Percentiles rank a stretch among this genome's conserved stretches.
Conservation (phyloP, 2,329 filamentous ascomycete genomes). For the Camillea tinctor region DNA sequence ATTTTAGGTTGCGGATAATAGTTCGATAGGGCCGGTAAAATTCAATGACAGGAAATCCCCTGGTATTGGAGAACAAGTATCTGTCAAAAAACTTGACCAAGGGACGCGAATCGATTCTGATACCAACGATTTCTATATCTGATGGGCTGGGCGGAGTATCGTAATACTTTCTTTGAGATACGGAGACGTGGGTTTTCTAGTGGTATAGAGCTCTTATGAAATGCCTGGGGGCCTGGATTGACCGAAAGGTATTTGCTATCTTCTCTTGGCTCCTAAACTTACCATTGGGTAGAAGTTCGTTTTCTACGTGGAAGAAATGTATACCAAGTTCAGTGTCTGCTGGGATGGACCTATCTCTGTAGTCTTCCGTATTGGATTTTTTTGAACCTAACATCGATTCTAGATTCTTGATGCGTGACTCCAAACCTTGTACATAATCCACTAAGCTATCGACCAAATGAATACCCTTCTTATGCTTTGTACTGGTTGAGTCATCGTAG, state of each 20-base stretch:
- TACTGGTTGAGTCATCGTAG: not conserved
- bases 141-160: not conserved
- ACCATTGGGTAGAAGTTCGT: conserved; percentile 2
- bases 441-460: conserved; percentile 3
- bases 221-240: not conserved
- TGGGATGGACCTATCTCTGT: not conserved
- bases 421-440: conserved; percentile 3
- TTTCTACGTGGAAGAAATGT: conserved; percentile 1
- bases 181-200: conserved; percentile 4
- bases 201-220: conserved; percentile 10
- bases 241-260: conserved; percentile 3
- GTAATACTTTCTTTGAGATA: not conserved
- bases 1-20: not conserved
- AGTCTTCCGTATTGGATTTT: not conserved
- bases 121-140: conserved; percentile 9
- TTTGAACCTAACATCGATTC: not conserved
- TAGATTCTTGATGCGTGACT: conserved; percentile 2
- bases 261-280: conserved; percentile 1
- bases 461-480: not conserved
- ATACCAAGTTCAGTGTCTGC: not conserved
- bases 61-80: not conserved
- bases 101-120: conserved; percentile 6
- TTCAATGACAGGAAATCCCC: not conserved
- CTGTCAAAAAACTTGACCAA: not conserved
- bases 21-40: not conserved